A percentile compares a stretch with the other conserved stretches of the same genome.
phyloP scores from a whole-genome alignment of 2,329 filamentous ascomycete genomes.

The Metarhizium brunneum region DNA sequence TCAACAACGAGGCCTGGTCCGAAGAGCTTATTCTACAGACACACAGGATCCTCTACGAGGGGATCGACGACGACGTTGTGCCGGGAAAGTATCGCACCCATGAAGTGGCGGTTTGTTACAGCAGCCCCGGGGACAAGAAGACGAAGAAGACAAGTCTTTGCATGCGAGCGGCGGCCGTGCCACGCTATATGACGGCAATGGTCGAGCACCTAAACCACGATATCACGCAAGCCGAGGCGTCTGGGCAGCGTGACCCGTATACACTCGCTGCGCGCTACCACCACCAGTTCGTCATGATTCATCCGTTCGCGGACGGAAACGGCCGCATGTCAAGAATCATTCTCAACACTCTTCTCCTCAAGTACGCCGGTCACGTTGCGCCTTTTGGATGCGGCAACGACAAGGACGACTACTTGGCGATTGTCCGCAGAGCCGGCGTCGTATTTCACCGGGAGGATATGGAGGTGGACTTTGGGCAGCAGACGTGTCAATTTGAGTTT shows the following conservation, averaged over 20 bases:
- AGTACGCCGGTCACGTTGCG: slow-evolving; percentile 13
- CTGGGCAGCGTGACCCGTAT: slow-evolving; percentile 11
- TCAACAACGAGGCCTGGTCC: slow-evolving; percentile 5
- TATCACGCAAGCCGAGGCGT: slow-evolving; percentile 7
- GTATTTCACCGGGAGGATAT: background rate
- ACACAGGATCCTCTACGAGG: slow-evolving; percentile 14
- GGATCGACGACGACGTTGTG: background rate
- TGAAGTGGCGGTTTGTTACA: slow-evolving; percentile 9
- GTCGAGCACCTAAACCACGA: slow-evolving; percentile 13
- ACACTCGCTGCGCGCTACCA: slow-evolving; percentile 18
- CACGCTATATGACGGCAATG: slow-evolving; percentile 15
- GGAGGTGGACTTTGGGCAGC: background rate
- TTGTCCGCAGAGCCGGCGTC: background rate
- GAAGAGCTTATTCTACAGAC: slow-evolving; percentile 15
- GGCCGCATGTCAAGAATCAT: slow-evolving; percentile 23
- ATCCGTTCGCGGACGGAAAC: slow-evolving; percentile 28
- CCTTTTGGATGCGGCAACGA: background rate
- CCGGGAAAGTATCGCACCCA: slow-evolving; percentile 17
- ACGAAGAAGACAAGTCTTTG: slow-evolving; percentile 10
- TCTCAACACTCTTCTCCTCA: slow-evolving; percentile 22
- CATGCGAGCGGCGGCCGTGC: slow-evolving; percentile 12
- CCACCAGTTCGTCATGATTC: slow-evolving; percentile 22
- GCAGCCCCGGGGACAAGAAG: slow-evolving; percentile 1
- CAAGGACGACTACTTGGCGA: background rate
- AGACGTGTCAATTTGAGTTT: slow-evolving; percentile 2